Conservation (phyloP, 192 early-diverging fungal species). For the Diversispora eburnea region DNA sequence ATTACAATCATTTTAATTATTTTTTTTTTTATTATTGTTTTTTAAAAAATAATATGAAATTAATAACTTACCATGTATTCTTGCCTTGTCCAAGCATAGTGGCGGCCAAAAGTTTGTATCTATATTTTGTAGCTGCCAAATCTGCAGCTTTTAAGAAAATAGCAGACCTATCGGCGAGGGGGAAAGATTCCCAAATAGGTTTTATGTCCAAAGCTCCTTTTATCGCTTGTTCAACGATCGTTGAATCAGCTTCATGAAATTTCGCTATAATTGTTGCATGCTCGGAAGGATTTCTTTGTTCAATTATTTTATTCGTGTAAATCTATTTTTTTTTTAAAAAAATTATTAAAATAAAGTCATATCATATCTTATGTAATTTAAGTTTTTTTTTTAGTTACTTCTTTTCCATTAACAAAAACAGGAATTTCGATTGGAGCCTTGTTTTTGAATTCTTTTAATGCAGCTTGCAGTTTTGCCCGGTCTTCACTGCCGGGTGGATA, state of each 20-base stretch:
- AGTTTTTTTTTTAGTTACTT: conserved; percentile 42
- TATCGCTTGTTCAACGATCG: conserved; percentile 77
- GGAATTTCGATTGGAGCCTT: conserved; percentile 75
- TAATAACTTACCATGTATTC: conserved; percentile 71
- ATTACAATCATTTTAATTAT: not conserved
- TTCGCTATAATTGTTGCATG: conserved; percentile 75
- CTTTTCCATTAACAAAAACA: conserved; percentile 79
- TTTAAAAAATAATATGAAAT: not conserved
- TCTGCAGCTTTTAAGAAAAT: conserved; percentile 98
- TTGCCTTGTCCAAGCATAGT: conserved; percentile 99
- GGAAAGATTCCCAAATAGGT: conserved; percentile 86
- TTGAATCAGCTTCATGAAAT: conserved; percentile 78
- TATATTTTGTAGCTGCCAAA: conserved; percentile 83
- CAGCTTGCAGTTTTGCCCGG: conserved; percentile 66
- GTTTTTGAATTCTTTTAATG: conserved; percentile 69
- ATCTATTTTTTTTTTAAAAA: conserved; percentile 29
- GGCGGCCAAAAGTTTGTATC: conserved; percentile 82
- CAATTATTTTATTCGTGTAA: conserved; percentile 56
- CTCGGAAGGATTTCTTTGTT: conserved; percentile 82
- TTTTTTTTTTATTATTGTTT: not conserved
- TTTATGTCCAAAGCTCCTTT: conserved; percentile 81
- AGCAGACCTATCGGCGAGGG: conserved; percentile 88
- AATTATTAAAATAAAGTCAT: not conserved
- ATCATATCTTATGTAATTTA: not conserved
- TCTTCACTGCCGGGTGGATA: conserved; percentile 78